Evolutionary conservation across 2,329 filamentous ascomycete genomes (phyloP).

Genomic region (Clarireedia homoeocarpa): DNA sequence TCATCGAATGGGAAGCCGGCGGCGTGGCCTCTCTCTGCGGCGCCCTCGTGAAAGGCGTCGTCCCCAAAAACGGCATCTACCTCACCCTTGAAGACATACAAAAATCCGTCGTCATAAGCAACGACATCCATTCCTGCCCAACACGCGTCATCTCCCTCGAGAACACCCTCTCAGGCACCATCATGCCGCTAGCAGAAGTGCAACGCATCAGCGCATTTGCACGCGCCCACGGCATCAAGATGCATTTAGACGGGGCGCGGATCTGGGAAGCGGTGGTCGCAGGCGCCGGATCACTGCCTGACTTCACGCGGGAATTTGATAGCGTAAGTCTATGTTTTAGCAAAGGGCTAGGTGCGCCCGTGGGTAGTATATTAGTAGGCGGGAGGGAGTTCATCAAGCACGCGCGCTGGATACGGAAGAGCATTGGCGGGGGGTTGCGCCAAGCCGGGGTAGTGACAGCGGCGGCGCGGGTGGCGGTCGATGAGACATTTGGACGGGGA

Average conservation of each 20-base stretch:
- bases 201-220: conserved; percentile 65
- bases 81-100: conserved; percentile 55
- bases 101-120: conserved; percentile 52
- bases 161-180: conserved; percentile 73
- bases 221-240: conserved; percentile 50
- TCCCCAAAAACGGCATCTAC: conserved; percentile 63
- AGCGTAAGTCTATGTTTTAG: conserved; percentile 72
- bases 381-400: conserved; percentile 47
- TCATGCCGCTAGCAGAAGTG: conserved; percentile 69
- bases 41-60: conserved; percentile 58
- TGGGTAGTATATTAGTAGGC: conserved; percentile 68
- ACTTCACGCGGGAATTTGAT: conserved; percentile 64
- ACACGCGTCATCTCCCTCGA: conserved; percentile 77
- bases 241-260: conserved; percentile 74
- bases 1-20: conserved; percentile 59
- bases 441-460: conserved; percentile 71
- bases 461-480: conserved; percentile 67
- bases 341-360: conserved; percentile 75
- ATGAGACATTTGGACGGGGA: conserved; percentile 65
- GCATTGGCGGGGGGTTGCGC: conserved; percentile 69
- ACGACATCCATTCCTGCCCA: conserved; percentile 71
- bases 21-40: conserved; percentile 62
- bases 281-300: conserved; percentile 56
- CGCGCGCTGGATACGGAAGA: conserved; percentile 70
- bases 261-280: conserved; percentile 75